Evolutionary conservation across 305 asterid species (phyloP).

Genomic region (Rubia occidens): DNA sequence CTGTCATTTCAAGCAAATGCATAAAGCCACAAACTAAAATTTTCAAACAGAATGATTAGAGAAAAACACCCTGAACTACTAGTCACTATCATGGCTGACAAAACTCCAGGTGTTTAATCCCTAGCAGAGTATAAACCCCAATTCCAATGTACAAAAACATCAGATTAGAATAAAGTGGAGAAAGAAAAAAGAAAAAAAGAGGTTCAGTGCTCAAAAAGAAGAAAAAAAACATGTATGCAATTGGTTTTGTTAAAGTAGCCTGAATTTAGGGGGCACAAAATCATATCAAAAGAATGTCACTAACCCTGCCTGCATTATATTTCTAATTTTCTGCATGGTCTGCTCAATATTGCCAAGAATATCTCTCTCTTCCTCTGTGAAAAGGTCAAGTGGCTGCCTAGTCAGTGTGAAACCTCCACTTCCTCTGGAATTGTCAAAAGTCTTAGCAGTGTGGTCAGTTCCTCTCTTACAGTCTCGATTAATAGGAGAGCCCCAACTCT

Average conservation of each 20-base stretch:
- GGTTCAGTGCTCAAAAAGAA: neutral
- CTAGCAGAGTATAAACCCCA: neutral
- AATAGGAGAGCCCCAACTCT: constrained; percentile 52
- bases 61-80: neutral
- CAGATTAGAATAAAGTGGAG: neutral
- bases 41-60: neutral
- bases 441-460: constrained; percentile 35
- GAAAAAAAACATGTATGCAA: neutral
- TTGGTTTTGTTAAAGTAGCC: neutral
- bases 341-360: constrained; percentile 54
- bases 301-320: constrained; percentile 66
- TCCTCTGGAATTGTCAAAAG: constrained; percentile 40
- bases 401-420: constrained; percentile 43
- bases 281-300: neutral
- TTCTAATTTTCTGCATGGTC: constrained; percentile 58
- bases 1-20: neutral
- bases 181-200: neutral
- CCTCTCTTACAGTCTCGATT: constrained; percentile 51
- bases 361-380: constrained; percentile 81
- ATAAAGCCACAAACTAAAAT: neutral
- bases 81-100: neutral
- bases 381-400: constrained; percentile 59
- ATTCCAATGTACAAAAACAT: neutral
- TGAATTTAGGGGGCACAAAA: neutral
- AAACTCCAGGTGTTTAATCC: neutral